Conservation (phyloP, 257 asterid species). For the Solanum verrucosum region DNA sequence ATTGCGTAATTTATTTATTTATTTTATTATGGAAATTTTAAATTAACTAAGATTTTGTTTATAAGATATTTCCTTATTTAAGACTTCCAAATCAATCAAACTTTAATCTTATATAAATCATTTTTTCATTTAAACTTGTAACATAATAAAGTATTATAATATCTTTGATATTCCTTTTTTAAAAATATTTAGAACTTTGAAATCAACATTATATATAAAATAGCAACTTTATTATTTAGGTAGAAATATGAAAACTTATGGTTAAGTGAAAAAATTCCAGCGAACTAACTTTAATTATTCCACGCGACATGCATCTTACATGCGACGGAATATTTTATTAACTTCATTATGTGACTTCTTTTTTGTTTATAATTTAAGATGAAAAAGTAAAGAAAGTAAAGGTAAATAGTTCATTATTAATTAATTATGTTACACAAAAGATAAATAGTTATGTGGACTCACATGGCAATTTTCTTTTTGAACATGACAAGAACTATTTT, state of each 20-base stretch:
- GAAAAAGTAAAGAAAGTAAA: background rate
- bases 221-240: background rate
- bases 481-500: background rate
- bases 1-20: background rate
- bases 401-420: background rate
- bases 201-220: no score
- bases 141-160: no score
- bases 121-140: background rate
- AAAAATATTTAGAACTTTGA: no score
- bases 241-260: background rate
- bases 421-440: slow-evolving; percentile 1
- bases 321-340: background rate
- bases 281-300: background rate
- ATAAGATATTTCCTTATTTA: background rate
- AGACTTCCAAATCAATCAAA: no score
- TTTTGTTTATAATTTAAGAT: background rate
- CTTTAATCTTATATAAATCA: background rate
- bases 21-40: background rate
- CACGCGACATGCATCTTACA: background rate
- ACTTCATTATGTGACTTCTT: background rate
- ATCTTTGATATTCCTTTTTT: background rate
- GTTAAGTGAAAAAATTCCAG: background rate
- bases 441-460: background rate
- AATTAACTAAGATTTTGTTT: background rate
- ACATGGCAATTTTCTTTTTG: slow-evolving; percentile 4